Percentiles rank a stretch among this genome's conserved stretches.
Conservation (phyloP, 257 asterid genomes). For the Voacanga thouarsii region DNA sequence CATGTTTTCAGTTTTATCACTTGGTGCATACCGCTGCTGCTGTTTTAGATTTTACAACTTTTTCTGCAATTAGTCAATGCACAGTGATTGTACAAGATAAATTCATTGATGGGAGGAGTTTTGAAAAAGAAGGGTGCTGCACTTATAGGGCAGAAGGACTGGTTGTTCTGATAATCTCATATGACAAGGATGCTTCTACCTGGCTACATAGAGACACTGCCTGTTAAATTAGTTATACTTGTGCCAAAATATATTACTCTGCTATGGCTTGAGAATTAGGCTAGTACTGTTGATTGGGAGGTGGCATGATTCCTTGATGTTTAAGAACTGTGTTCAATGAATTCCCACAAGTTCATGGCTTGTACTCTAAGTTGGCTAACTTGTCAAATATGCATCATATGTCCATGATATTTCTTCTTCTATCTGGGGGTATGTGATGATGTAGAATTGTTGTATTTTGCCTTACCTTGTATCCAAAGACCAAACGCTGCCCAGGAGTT, state of each 20-base stretch:
- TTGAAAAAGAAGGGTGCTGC: neutral
- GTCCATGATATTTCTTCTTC: neutral
- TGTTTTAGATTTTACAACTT: neutral
- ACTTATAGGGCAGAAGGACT: neutral
- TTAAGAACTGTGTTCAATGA: neutral
- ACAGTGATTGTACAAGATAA: neutral
- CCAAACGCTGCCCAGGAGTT: neutral
- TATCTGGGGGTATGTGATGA: neutral
- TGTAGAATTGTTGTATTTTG: neutral
- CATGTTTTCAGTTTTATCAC: neutral
- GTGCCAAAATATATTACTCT: neutral
- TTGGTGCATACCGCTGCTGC: neutral
- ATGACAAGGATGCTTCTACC: neutral
- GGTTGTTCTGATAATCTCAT: neutral
- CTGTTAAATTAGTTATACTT: neutral
- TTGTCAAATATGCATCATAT: neutral
- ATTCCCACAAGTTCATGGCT: no score
- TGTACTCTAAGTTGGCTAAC: no score
- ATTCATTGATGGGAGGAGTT: neutral
- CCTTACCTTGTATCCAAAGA: neutral
- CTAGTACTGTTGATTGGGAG: neutral
- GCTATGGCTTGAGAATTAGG: neutral
- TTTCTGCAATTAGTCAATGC: neutral
- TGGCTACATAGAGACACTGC: neutral
- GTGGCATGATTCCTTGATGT: neutral